Evolutionary conservation across 306 rosid species (phyloP).

Genomic region (Psophocarpus tetragonolobus): DNA sequence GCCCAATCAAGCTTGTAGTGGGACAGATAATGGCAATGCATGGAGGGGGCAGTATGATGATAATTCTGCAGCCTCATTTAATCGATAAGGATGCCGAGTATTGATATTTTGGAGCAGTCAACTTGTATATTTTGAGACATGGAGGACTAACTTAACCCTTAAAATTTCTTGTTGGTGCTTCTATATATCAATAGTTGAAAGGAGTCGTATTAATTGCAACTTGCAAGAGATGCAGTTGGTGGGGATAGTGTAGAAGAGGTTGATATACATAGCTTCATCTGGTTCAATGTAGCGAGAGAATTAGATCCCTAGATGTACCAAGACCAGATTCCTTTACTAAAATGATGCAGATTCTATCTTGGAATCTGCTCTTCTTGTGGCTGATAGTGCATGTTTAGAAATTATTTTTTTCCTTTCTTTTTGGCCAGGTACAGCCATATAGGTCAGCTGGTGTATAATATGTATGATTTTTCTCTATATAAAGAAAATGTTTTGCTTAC

Average conservation of each 20-base stretch:
- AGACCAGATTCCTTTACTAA: background rate
- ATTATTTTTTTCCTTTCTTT: background rate
- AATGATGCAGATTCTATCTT: slow-evolving; percentile 15
- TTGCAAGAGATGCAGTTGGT: slow-evolving; percentile 32
- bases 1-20: slow-evolving; percentile 88
- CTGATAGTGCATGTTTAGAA: slow-evolving; percentile 25
- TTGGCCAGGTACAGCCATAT: slow-evolving; percentile 26
- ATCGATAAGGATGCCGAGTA: slow-evolving; percentile 47
- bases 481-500: slow-evolving; percentile 26
- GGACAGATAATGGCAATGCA: slow-evolving; percentile 84
- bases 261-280: background rate
- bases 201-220: slow-evolving; percentile 20
- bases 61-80: slow-evolving; percentile 85
- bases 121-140: slow-evolving; percentile 38
- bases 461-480: slow-evolving; percentile 27
- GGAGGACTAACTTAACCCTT: slow-evolving; percentile 37
- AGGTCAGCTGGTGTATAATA: slow-evolving; percentile 38
- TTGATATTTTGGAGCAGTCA: slow-evolving; percentile 21
- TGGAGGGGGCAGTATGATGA: slow-evolving; percentile 89
- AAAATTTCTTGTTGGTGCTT: slow-evolving; percentile 25
- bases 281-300: slow-evolving; percentile 7
- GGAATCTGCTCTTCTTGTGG: slow-evolving; percentile 19
- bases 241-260: slow-evolving; percentile 14
- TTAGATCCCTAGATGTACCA: slow-evolving; percentile 29
- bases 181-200: slow-evolving; percentile 6